Conservation (phyloP, 257 asterid species). For the Penstemon barbatus region DNA sequence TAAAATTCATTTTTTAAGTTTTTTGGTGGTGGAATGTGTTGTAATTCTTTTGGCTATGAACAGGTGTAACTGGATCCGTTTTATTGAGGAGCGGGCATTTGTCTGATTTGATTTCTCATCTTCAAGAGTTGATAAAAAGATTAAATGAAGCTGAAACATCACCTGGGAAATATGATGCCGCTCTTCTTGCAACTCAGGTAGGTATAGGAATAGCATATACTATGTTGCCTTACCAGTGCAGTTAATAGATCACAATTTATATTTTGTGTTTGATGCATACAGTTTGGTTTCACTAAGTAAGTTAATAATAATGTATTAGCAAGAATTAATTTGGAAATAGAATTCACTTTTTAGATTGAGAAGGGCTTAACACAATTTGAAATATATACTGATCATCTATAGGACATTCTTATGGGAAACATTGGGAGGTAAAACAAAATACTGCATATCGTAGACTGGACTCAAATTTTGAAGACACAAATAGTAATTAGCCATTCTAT, state of each 20-base stretch:
- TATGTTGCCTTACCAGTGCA: constrained; percentile 12
- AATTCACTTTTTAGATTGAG: too few relatives aligned
- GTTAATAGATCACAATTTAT: neutral
- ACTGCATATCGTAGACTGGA: too few relatives aligned
- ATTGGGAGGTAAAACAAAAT: too few relatives aligned
- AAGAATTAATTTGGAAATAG: too few relatives aligned
- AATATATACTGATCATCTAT: too few relatives aligned
- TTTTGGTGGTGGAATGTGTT: neutral
- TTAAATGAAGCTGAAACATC: constrained; percentile 74
- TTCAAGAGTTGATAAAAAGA: constrained; percentile 65
- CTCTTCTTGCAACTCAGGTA: constrained; percentile 77
- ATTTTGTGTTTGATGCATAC: neutral
- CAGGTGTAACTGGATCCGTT: constrained; percentile 77
- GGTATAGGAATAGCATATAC: constrained; percentile 16
- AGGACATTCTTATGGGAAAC: too few relatives aligned
- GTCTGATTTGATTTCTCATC: constrained; percentile 68
- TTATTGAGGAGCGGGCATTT: constrained; percentile 71
- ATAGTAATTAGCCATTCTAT: too few relatives aligned
- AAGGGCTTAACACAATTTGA: too few relatives aligned
- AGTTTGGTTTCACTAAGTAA: neutral
- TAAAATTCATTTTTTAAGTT: neutral
- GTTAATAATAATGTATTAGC: too few relatives aligned
- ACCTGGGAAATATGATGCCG: constrained; percentile 77
- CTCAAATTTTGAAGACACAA: too few relatives aligned
- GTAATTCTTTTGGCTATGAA: constrained; percentile 16